Conservation (phyloP, 768 basidiomycete species). For the Pisolithus sp. region DNA sequence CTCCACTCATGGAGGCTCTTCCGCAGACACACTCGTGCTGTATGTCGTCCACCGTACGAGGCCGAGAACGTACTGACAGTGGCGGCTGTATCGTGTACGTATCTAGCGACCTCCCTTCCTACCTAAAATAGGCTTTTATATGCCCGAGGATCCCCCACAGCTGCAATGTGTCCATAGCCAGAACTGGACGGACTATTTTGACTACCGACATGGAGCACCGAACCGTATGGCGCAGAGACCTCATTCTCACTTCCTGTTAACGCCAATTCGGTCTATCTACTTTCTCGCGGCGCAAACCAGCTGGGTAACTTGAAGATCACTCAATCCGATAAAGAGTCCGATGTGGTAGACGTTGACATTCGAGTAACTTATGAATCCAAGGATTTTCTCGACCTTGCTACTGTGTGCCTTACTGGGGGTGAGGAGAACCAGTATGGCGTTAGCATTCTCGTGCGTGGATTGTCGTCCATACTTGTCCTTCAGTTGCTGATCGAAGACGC, state of each 20-base stretch:
- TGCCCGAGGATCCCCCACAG: not conserved
- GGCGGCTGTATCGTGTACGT: not conserved
- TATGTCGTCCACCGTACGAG: not conserved
- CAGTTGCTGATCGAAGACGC: not conserved
- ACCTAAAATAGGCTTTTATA: not conserved
- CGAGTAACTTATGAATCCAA: conserved; percentile 18
- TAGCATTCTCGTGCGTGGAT: conserved; percentile 29
- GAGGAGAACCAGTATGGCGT: conserved; percentile 20
- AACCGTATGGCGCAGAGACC: conserved; percentile 21
- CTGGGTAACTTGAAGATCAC: conserved; percentile 23
- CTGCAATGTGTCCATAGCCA: conserved; percentile 12
- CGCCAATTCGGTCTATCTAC: conserved; percentile 24
- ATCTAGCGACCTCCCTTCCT: not conserved
- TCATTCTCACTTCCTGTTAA: conserved; percentile 25
- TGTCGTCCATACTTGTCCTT: not conserved
- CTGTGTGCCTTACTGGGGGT: conserved; percentile 27
- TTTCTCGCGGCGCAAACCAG: conserved; percentile 25
- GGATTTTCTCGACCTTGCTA: conserved; percentile 15
- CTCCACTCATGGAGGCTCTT: conserved; percentile 1
- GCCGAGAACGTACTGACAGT: not conserved
- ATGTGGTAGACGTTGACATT: conserved; percentile 24
- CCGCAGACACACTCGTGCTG: conserved; percentile 6
- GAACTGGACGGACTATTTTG: conserved; percentile 19
- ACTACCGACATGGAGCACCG: conserved; percentile 18
- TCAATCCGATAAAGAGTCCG: conserved; percentile 22